phyloP scores from a whole-genome alignment of 129 eudicot species.

The Escallonia rubra region DNA sequence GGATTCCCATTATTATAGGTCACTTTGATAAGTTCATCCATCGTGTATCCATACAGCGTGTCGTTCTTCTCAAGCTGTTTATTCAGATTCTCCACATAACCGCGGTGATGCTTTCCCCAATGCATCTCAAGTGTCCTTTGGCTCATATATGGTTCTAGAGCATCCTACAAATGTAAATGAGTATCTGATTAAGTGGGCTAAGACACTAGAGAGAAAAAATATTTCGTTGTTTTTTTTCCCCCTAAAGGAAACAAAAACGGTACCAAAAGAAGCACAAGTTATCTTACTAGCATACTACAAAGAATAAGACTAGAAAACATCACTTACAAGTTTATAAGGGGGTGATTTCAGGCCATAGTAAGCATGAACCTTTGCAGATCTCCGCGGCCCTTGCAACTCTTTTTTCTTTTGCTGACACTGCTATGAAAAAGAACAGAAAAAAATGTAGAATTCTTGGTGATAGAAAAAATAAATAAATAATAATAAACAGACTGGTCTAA shows the following conservation, averaged over 20 bases:
- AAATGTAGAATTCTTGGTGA: not conserved
- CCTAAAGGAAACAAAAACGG: too few relatives aligned
- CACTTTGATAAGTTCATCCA: slow-evolving; percentile 78
- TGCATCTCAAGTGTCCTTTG: slow-evolving; percentile 74
- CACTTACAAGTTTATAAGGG: slow-evolving; percentile 68
- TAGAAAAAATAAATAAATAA: not conserved
- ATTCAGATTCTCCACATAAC: slow-evolving; percentile 76
- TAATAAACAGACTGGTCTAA: too few relatives aligned
- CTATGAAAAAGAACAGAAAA: slow-evolving; percentile 7
- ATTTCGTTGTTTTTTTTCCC: too few relatives aligned
- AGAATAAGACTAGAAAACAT: too few relatives aligned
- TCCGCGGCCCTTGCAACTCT: slow-evolving; percentile 8
- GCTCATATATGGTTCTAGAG: slow-evolving; percentile 94
- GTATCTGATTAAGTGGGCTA: too few relatives aligned
- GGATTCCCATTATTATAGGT: slow-evolving; percentile 88
- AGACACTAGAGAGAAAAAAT: too few relatives aligned
- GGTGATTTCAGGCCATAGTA: slow-evolving; percentile 56
- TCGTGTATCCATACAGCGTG: slow-evolving; percentile 60
- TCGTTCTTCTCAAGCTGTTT: slow-evolving; percentile 56
- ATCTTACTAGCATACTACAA: too few relatives aligned
- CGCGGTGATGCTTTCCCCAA: slow-evolving; percentile 91
- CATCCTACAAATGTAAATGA: slow-evolving; percentile 49
- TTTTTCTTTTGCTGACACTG: slow-evolving; percentile 43
- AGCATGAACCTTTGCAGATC: slow-evolving; percentile 27
- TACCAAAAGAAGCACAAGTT: too few relatives aligned